Conservation (phyloP, 305 asterid species). For the Rubia balearica region DNA sequence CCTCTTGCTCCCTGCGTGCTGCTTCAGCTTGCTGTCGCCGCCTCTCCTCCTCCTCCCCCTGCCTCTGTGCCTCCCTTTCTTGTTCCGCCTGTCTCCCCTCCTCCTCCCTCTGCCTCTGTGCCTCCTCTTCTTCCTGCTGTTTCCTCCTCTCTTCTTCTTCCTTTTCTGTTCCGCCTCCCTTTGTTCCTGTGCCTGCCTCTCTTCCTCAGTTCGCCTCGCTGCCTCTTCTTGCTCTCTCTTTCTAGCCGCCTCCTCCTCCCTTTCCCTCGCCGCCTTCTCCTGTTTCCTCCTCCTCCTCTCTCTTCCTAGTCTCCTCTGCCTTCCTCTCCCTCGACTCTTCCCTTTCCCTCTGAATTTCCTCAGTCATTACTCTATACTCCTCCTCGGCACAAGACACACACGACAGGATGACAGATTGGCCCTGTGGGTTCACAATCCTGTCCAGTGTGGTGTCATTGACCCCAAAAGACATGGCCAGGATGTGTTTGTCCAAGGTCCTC, state of each 20-base stretch:
- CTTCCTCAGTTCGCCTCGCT: constrained; percentile 1
- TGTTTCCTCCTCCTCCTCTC: constrained; percentile 21
- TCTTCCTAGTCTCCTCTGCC: constrained; percentile 25
- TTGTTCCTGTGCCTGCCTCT: constrained; percentile 5
- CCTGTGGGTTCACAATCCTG: constrained; percentile 33
- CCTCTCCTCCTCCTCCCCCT: constrained; percentile 10
- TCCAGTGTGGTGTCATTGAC: constrained; percentile 36
- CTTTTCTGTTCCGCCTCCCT: not conserved
- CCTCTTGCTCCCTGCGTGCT: constrained; percentile 9
- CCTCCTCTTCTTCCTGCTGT: not conserved
- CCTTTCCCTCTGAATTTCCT: constrained; percentile 37
- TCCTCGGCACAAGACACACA: constrained; percentile 80
- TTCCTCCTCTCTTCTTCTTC: not conserved
- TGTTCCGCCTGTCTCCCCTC: not conserved
- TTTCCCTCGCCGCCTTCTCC: constrained; percentile 16
- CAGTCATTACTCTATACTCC: constrained; percentile 47
- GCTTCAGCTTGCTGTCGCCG: not conserved
- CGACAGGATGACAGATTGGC: constrained; percentile 48
- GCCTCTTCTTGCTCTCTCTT: not conserved
- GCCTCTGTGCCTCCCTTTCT: not conserved
- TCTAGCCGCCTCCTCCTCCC: constrained; percentile 1
- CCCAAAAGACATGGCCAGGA: constrained; percentile 45
- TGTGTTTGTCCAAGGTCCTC: constrained; percentile 39
- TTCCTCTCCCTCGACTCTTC: constrained; percentile 27
- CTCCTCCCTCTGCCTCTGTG: constrained; percentile 11